phyloP scores from a whole-genome alignment of 2,329 filamentous ascomycete species.

The Trichoderma pleuroti region DNA sequence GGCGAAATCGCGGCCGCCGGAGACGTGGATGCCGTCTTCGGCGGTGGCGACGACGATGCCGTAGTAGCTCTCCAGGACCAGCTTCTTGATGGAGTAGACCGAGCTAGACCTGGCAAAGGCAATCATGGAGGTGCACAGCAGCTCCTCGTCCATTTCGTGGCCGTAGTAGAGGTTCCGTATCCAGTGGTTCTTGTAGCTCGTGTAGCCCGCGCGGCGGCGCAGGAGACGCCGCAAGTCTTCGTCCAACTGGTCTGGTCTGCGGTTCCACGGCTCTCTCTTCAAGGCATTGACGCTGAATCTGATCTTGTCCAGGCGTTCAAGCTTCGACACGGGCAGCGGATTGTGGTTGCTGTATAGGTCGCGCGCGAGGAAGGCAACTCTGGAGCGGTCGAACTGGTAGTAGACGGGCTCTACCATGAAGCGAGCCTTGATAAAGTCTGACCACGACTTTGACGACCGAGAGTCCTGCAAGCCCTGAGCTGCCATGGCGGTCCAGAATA shows the following conservation, averaged over 20 bases:
- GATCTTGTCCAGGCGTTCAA: conserved; percentile 31
- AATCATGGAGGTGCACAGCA: conserved; percentile 42
- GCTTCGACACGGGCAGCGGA: conserved; percentile 16
- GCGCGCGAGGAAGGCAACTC: conserved; percentile 40
- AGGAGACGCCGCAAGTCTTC: conserved; percentile 29
- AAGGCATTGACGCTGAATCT: conserved; percentile 31
- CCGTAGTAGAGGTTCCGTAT: conserved; percentile 26
- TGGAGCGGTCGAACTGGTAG: conserved; percentile 42
- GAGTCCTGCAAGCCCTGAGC: conserved; percentile 26
- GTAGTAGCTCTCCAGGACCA: conserved; percentile 34
- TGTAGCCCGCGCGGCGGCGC: conserved; percentile 26
- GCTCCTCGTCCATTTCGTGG: conserved; percentile 35
- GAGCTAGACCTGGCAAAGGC: conserved; percentile 40
- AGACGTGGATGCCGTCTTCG: conserved; percentile 25
- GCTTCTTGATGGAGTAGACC: conserved; percentile 31
- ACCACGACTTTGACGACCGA: conserved; percentile 36
- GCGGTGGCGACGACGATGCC: conserved; percentile 25
- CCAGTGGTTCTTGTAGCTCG: conserved; percentile 31
- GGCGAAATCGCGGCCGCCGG: conserved; percentile 39
- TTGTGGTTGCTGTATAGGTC: conserved; percentile 32
- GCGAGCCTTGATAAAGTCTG: conserved; percentile 47
- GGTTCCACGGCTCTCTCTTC: conserved; percentile 31
- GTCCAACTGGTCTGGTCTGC: conserved; percentile 23
- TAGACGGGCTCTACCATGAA: conserved; percentile 47
- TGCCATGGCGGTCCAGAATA: conserved; percentile 36